Evolutionary conservation across 371 early-diverging fungal genomes (phyloP), one percentile per base, ranked within the genome.

Genomic region (Smittium culicis): DNA sequence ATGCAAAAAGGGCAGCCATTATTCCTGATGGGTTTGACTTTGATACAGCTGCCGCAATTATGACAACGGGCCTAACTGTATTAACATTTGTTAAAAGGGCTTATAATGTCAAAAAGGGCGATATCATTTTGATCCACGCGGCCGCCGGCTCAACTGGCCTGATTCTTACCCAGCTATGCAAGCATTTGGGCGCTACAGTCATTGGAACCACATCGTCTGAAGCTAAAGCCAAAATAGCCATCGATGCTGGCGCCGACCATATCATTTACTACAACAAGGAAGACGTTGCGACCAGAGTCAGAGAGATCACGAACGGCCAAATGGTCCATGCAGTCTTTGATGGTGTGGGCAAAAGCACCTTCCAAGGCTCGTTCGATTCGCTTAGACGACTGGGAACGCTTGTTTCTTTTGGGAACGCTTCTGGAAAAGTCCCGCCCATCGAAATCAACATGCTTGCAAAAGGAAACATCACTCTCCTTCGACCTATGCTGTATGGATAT

Each of bases 61-160:
- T 84, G 32, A 68, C 87, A 17, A 87, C 87, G 73, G 94, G 87
- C 0, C 72, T 92, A 69, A 94, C 95, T 33, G 92, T 91, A 1
- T 84, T 86, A 79, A 80, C 88, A 0, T 80, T 94, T 77, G 83
- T 86, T 2, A 83, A 81, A 5, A 80, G 86, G 62, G 83, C 83
- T 5, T 90, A 93, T 72, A 69, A 72, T 29, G 91, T 94, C 34
- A 78, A 88, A 71, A 74, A 76, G 61, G 89, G 87, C 32, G 90
- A 93, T 71, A 83, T 78, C 70, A 85, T 94, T 54, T 74, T 96
- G 61, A 80, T 95, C 45, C 90, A 92, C 71, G 94, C 96, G 8
- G 94, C 92, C 0, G 94, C 94, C 20, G 96, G 95, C 20, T 94
- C 95, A 34, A 87, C 88, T 8, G 96, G 95, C 16, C 74, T 84